A percentile compares a stretch with the other conserved stretches of the same genome.
Conservation (phyloP, 2,329 filamentous ascomycete genomes). For the Stemphylium lycopersici region DNA sequence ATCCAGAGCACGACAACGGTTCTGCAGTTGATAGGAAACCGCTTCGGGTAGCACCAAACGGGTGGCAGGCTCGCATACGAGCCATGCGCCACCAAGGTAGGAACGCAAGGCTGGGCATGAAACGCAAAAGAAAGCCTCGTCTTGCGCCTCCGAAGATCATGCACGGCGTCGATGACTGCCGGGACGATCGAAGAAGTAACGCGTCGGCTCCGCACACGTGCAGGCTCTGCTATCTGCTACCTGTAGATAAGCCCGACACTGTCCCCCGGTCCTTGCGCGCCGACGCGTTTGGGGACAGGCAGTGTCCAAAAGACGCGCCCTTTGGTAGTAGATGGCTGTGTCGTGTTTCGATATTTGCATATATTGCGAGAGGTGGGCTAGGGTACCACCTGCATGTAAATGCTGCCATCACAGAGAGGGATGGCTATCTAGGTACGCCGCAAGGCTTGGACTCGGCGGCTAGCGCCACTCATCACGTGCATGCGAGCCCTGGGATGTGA, state of each 20-base stretch:
- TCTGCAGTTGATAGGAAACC: neutral
- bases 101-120: neutral
- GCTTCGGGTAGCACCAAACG: neutral
- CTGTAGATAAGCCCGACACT: slow-evolving; percentile 3
- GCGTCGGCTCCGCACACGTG: slow-evolving; percentile 3
- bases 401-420: neutral
- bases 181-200: slow-evolving; percentile 8
- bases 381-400: neutral
- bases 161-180: slow-evolving; percentile 1
- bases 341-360: slow-evolving; percentile 5
- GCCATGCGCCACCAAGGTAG: slow-evolving; percentile 1
- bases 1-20: neutral
- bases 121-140: slow-evolving; percentile 5
- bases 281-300: neutral
- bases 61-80: neutral
- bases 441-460: neutral
- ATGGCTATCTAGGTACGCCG: neutral
- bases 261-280: neutral
- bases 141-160: slow-evolving; percentile 4
- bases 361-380: slow-evolving; percentile 8
- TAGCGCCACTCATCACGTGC: neutral
- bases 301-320: neutral
- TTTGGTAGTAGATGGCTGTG: slow-evolving; percentile 8
- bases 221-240: slow-evolving; percentile 1
- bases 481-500: neutral